Percentiles rank a stretch among this genome's conserved stretches.
Conservation (phyloP, 257 asterid species). For the Echium plantagineum region DNA sequence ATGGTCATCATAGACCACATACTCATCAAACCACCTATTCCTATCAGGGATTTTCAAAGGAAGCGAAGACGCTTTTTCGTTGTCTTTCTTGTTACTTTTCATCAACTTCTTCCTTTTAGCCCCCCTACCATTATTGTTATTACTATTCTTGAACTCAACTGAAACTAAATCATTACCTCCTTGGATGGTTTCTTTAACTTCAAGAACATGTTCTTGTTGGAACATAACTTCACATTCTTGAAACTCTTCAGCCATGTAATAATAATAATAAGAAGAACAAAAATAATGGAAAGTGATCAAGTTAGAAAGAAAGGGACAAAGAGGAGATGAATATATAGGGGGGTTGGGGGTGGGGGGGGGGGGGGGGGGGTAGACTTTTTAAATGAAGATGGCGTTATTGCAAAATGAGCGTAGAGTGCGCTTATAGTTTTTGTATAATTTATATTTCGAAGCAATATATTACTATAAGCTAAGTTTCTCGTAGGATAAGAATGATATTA, state of each 20-base stretch:
- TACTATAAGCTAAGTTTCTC: no score
- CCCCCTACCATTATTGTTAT: constrained; percentile 20
- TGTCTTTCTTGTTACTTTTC: background rate
- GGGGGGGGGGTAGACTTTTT: constrained; percentile 1
- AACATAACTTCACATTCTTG: constrained; percentile 59
- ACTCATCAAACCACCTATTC: constrained; percentile 25
- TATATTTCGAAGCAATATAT: no score
- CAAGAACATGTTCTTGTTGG: constrained; percentile 8
- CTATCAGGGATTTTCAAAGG: constrained; percentile 51
- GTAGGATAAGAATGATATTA: no score
- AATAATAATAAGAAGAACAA: background rate
- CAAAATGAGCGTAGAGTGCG: constrained; percentile 24
- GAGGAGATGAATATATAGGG: constrained; percentile 32
- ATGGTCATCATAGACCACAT: constrained; percentile 17
- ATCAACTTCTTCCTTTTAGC: constrained; percentile 5
- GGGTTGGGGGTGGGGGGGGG: constrained; percentile 9
- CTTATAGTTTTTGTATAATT: constrained; percentile 18
- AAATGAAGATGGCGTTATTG: constrained; percentile 25
- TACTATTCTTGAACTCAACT: constrained; percentile 8
- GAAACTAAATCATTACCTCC: constrained; percentile 3
- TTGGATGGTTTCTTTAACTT: constrained; percentile 9
- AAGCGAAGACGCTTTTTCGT: constrained; percentile 7
- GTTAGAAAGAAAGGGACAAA: constrained; percentile 13
- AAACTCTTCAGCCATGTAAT: constrained; percentile 57
- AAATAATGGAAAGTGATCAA: constrained; percentile 6